A percentile compares a stretch with the other conserved stretches of the same genome.
These are phyloP conservation scores for Cutaneotrichosporon sp. DNA, from an alignment of 1,284 basidiomycete species.

Conservation along the genomic window DNA sequence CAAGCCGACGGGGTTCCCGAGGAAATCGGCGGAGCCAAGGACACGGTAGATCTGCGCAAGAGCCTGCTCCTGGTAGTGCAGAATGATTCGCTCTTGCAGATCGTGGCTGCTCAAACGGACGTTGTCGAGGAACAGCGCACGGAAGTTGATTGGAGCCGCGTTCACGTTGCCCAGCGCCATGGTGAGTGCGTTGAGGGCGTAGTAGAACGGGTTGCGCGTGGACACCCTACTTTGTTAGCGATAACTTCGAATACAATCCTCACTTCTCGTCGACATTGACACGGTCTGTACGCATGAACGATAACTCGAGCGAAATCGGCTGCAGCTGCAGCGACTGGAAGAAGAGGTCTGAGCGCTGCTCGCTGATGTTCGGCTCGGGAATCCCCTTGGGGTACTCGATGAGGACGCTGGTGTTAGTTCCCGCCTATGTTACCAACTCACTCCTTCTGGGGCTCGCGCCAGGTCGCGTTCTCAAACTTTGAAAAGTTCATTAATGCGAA, in stretches of 20 bases:
- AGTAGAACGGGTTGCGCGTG: constrained; percentile 85
- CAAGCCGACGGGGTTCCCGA: constrained; percentile 76
- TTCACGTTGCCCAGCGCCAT: constrained; percentile 98
- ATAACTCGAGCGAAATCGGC: constrained; percentile 85
- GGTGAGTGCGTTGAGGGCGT: constrained; percentile 87
- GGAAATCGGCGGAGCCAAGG: constrained; percentile 91
- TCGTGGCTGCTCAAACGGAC: constrained; percentile 83
- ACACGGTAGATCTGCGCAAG: constrained; percentile 93
- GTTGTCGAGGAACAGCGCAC: constrained; percentile 91
- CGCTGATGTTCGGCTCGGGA: constrained; percentile 64
- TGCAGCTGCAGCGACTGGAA: constrained; percentile 98
- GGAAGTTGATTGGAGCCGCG: constrained; percentile 91
- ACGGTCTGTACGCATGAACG: constrained; percentile 94
- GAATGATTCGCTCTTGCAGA: constrained; percentile 74
- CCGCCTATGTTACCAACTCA: constrained; percentile 49
- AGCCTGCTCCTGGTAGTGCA: constrained; percentile 93
- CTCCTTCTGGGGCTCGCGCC: constrained; percentile 74
- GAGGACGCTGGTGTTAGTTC: constrained; percentile 57
- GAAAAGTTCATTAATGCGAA: constrained; percentile 89
- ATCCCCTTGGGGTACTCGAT: constrained; percentile 72
- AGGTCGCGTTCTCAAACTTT: constrained; percentile 83
- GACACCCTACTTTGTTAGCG: no score
- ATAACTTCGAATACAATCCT: constrained; percentile 40
- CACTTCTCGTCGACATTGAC: constrained; percentile 91
- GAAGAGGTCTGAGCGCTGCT: constrained; percentile 68